Percentiles rank a stretch among this genome's conserved stretches.
phyloP scores from a whole-genome alignment of 768 basidiomycete genomes.

The Boletellus ananiceps region DNA sequence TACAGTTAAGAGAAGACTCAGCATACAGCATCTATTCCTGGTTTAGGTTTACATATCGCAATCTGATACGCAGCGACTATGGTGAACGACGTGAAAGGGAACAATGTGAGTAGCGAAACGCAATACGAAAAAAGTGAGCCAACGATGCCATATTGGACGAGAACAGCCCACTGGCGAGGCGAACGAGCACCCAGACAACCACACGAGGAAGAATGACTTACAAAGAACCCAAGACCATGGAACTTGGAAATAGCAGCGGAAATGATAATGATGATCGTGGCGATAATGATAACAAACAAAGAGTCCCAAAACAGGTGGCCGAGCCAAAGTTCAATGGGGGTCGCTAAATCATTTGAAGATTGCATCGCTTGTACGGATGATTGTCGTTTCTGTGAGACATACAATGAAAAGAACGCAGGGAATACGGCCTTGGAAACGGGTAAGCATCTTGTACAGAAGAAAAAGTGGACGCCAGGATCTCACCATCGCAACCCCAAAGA shows the following conservation, averaged over 20 bases:
- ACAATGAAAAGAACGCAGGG: too few species aligned
- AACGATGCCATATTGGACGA: conserved; percentile 66
- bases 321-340: conserved; percentile 70
- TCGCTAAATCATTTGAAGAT: conserved; percentile 66
- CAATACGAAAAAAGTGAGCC: conserved; percentile 68
- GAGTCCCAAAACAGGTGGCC: conserved; percentile 76
- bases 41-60: conserved; percentile 44
- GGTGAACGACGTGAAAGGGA: conserved; percentile 72
- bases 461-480: too few species aligned
- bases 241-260: conserved; percentile 57
- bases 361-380: conserved; percentile 78
- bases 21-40: background rate
- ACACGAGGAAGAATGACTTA: conserved; percentile 34
- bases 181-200: conserved; percentile 1
- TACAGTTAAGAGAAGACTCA: conserved; percentile 39
- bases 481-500: too few species aligned
- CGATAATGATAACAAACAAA: conserved; percentile 51
- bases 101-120: conserved; percentile 53
- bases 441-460: too few species aligned
- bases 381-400: too few species aligned
- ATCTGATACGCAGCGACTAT: conserved; percentile 69
- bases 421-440: too few species aligned
- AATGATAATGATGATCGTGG: conserved; percentile 60
- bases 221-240: conserved; percentile 57
- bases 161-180: conserved; percentile 55